Evolutionary conservation across 306 rosid species (phyloP).

Genomic region (Aeschynomene evenia): DNA sequence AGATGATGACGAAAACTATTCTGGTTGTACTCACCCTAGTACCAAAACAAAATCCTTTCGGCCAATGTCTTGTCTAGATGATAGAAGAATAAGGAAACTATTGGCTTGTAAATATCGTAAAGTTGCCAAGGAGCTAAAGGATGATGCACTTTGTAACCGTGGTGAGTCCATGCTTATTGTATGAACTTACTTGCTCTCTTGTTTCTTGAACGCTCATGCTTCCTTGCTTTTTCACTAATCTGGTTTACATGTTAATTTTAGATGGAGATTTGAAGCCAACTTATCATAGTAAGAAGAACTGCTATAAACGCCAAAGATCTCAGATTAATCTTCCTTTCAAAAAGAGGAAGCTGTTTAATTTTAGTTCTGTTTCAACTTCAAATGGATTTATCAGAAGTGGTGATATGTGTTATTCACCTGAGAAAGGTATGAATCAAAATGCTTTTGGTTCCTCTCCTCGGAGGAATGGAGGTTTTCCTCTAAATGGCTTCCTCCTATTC

Average conservation of each 20-base stretch:
- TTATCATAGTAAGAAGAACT: constrained; percentile 50
- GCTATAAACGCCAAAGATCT: constrained; percentile 58
- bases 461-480: constrained; percentile 43
- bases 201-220: neutral
- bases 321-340: constrained; percentile 75
- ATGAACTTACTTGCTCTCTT: neutral
- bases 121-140: constrained; percentile 48
- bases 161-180: constrained; percentile 45
- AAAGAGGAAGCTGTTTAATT: constrained; percentile 59
- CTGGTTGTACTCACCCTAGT: constrained; percentile 63
- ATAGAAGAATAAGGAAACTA: constrained; percentile 55
- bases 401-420: constrained; percentile 42
- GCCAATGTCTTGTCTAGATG: constrained; percentile 45
- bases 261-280: constrained; percentile 51
- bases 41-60: constrained; percentile 44
- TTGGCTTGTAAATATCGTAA: constrained; percentile 67
- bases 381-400: constrained; percentile 42
- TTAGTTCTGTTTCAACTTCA: constrained; percentile 38
- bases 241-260: constrained; percentile 32
- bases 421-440: constrained; percentile 46
- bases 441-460: constrained; percentile 42
- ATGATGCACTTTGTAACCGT: constrained; percentile 32
- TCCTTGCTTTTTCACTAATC: constrained; percentile 1
- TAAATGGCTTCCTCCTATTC: constrained; percentile 22
- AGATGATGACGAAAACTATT: constrained; percentile 88